Evolutionary conservation across 2,329 filamentous ascomycete genomes (phyloP), one percentile per base, ranked within the genome.

Genomic region (Colletotrichum sublineola): DNA sequence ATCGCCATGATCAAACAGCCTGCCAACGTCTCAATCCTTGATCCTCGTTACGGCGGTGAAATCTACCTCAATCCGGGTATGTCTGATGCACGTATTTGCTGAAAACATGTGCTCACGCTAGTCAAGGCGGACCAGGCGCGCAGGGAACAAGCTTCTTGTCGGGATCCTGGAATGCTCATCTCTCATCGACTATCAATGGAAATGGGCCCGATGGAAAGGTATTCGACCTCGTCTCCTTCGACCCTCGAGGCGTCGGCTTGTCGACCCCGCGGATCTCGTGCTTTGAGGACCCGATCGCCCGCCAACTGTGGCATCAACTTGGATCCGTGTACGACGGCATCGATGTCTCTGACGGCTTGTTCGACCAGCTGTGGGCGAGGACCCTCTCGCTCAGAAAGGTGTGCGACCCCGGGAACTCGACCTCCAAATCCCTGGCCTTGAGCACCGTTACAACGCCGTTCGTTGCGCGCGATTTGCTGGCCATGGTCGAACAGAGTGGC

Each of bases 161-260:
- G 14, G 65, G 57, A 9, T 15, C 5, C 15, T 38, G 29, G 33
- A 56, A 56, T 18, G n/a, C 24, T 11, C 57, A 63, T 15, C 48
- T 68, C 8, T 40, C 15, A 12, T 20, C 40, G 1, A 14, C 58
- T 29, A 40, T 68, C 57, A 63, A 68, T 20, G 40, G 58, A 20
- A n/a, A 63, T 9, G 50, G 55, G 18, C 3, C 58, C 7, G 50
- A 31, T 0, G 85, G 85, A 12, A 84, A 86, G 53, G 79, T 78
- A 1, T 85, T 85, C 67, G 84, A 88, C 72, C 75, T 87, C 0
- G 68, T 87, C 1, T 81, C 81, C 0, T 87, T 87, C 63, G 85
- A 87, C 73, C 84, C 85, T 0, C 83, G 85, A 6, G 85, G 85
- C 4, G 78, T 87, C n/a, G 67, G 61, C 18, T 58, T 65, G 29